phyloP scores from a whole-genome alignment of 768 basidiomycete species.

The Naganishia randhawae region DNA sequence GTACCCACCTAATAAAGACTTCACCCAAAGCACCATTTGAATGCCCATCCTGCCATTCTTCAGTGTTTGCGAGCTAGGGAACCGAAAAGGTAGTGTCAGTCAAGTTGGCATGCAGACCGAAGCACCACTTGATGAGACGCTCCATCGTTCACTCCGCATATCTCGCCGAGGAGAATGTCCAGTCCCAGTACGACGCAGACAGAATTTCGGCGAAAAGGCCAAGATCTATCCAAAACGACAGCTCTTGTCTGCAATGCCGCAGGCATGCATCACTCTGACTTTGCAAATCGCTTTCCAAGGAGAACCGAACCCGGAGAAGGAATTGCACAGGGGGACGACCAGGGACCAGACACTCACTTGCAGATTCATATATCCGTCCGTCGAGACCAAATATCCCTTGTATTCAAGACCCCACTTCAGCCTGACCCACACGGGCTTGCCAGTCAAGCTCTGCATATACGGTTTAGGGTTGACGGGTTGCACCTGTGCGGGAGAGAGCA shows the following conservation, averaged over 20 bases:
- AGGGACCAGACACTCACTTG: slow-evolving; percentile 60
- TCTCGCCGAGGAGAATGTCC: too few relatives aligned
- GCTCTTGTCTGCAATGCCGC: background rate
- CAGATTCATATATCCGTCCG: slow-evolving; percentile 99
- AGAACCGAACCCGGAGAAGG: background rate
- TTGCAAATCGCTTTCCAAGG: background rate
- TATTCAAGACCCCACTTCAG: slow-evolving; percentile 99
- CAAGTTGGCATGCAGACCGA: background rate
- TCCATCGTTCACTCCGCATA: too few relatives aligned
- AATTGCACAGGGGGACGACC: too few relatives aligned
- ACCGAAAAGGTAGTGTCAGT: background rate
- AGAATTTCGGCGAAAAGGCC: too few relatives aligned
- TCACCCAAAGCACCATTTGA: slow-evolving; percentile 96
- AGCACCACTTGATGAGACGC: too few relatives aligned
- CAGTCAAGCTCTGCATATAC: slow-evolving; percentile 95
- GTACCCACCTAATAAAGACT: slow-evolving; percentile 89
- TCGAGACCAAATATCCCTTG: slow-evolving; percentile 97
- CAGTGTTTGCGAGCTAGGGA: slow-evolving; percentile 88
- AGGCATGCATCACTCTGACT: background rate
- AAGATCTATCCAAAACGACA: too few relatives aligned
- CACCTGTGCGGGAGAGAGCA: background rate
- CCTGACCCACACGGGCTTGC: slow-evolving; percentile 88
- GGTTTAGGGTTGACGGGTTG: slow-evolving; percentile 95
- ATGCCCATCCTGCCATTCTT: slow-evolving; percentile 93
- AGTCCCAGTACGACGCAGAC: too few relatives aligned